phyloP scores from a whole-genome alignment of 495 filamentous ascomycete genomes.

The Aspergillus avenaceus region DNA sequence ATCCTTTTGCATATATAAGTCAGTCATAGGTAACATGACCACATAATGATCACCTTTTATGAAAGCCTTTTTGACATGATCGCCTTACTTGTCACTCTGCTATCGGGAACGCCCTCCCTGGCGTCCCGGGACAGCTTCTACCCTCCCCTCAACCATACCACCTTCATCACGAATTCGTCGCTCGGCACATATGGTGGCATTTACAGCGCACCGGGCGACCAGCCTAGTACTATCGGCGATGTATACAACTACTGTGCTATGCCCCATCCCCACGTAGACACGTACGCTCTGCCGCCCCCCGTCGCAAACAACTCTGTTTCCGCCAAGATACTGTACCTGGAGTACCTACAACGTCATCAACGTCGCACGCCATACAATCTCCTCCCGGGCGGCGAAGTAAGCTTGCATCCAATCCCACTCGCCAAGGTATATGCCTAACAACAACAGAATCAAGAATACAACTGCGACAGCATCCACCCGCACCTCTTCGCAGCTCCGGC shows the following conservation, averaged over 20 bases:
- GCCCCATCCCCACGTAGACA: constrained; percentile 38
- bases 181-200: constrained; percentile 40
- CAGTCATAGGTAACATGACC: background rate
- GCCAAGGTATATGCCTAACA: background rate
- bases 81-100: background rate
- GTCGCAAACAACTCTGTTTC: constrained; percentile 24
- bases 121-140: constrained; percentile 34
- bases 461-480: constrained; percentile 36
- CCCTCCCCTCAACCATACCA: constrained; percentile 33
- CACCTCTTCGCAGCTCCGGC: constrained; percentile 34
- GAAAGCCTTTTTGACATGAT: constrained; percentile 8
- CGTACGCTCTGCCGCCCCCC: constrained; percentile 28
- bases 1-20: background rate
- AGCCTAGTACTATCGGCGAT: constrained; percentile 25
- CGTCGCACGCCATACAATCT: constrained; percentile 41
- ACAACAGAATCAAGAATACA: constrained; percentile 36
- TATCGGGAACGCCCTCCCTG: background rate
- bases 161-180: constrained; percentile 35
- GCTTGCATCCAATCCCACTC: background rate
- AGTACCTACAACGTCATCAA: constrained; percentile 43
- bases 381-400: constrained; percentile 37
- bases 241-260: constrained; percentile 42
- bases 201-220: constrained; percentile 29
- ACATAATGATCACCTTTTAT: constrained; percentile 2
- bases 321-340: constrained; percentile 34